Evolutionary conservation across 495 filamentous ascomycete species (phyloP), one percentile per base, ranked within the genome.

Genomic region (Amorphotheca resinae): DNA sequence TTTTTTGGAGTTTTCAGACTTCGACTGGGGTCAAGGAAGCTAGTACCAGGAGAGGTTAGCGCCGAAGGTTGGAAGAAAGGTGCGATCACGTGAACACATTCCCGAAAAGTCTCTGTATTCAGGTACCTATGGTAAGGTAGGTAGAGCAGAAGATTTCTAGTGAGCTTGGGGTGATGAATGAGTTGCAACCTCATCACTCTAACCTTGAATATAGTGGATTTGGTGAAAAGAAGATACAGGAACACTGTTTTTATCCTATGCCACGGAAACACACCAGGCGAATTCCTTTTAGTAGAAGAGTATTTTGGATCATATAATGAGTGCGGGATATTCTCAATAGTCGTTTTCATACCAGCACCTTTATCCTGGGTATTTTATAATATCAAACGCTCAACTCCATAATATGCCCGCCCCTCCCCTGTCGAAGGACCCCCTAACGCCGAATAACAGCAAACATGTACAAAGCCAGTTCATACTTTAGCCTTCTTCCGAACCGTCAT

Each of bases 401-500:
- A 25, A 1, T 12, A 16, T 12, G 30, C 4, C 9, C 22, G 17
- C 22, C 1, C 4, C 8, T n/a, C 32, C 32, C 22, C 9, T 35
- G 9, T 15, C 32, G 2, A 11, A 7, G 4, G 22, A 21, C 32
- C 14, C 21, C n/a, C 31, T 12, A 1, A 23, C 18, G 31, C 32
- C 31, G 9, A 23, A 21, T n/a, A 44, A 2, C 14, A n/a, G 9
- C 9, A 38, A 6, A 23, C 25, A 11, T 4, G n/a, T 16, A 16
- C 18, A 16, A 17, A 22, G 14, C 17, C 14, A 7, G 5, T 17
- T 55, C 38, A 55, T 30, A 38, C 52, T 60, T 82, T 86, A 18
- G 68, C 64, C 57, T 82, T 85, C 57, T 80, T 87, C 46, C 77
- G 64, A 22, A 87, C n/a, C n/a, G n/a, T 61, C 51, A 84, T 53